These are phyloP conservation scores for Stephania japonica DNA, from an alignment of 164 flowering plant genomes.

Conservation along the genomic window DNA sequence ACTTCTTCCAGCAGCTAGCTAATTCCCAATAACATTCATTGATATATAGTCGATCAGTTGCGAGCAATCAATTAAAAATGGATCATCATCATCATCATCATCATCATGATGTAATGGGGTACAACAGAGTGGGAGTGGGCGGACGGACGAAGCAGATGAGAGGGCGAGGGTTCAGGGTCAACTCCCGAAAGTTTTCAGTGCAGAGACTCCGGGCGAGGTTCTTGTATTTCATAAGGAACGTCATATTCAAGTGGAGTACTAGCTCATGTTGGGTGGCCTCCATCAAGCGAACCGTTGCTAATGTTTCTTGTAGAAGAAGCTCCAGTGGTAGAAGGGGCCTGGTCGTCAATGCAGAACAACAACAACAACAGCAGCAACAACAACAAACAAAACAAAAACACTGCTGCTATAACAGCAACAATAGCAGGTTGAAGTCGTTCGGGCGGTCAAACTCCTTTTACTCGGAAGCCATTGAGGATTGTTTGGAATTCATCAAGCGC, in stretches of 20 bases:
- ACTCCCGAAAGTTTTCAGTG: slow-evolving; percentile 31
- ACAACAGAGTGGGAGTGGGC: slow-evolving; percentile 4
- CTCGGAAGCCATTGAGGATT: slow-evolving; percentile 72
- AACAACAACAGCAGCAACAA: no score
- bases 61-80: slow-evolving; percentile 2
- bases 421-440: slow-evolving; percentile 22
- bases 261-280: slow-evolving; percentile 21
- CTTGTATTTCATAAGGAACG: slow-evolving; percentile 27
- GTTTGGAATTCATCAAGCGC: slow-evolving; percentile 70
- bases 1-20: no score
- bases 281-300: slow-evolving; percentile 13
- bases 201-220: slow-evolving; percentile 30
- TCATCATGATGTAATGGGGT: slow-evolving; percentile 1
- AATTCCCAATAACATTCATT: no score
- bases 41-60: no score
- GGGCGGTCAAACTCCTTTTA: slow-evolving; percentile 58
- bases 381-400: no score
- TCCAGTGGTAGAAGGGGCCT: slow-evolving; percentile 10
- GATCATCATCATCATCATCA: no score
- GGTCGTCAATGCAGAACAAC: neutral
- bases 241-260: slow-evolving; percentile 36
- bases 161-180: slow-evolving; percentile 29
- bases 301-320: slow-evolving; percentile 4
- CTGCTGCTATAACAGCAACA: no score
- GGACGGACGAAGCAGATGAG: slow-evolving; percentile 6